These are phyloP conservation scores for Hebeloma cylindrosporum DNA, from an alignment of 768 basidiomycete species.

Conservation along the genomic window DNA sequence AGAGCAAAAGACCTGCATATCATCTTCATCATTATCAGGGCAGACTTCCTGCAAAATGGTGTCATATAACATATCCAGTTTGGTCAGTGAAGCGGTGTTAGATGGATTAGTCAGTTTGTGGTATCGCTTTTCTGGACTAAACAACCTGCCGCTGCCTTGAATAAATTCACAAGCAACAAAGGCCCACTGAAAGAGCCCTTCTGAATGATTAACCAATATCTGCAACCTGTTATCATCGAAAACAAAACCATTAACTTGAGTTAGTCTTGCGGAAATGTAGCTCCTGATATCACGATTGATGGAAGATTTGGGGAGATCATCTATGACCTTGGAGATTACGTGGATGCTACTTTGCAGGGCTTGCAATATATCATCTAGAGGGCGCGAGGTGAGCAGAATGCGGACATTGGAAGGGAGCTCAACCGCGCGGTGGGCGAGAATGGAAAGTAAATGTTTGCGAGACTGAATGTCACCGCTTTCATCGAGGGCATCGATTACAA, in stretches of 20 bases:
- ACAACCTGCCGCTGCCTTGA: constrained; percentile 1
- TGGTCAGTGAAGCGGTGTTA: background rate
- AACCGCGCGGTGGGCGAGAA: constrained; percentile 17
- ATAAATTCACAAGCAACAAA: constrained; percentile 7
- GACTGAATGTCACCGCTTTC: constrained; percentile 27
- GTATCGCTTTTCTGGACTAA: background rate
- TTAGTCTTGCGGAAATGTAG: background rate
- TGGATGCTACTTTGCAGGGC: constrained; percentile 2
- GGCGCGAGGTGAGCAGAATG: constrained; percentile 33
- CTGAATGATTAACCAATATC: background rate
- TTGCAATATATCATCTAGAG: constrained; percentile 25
- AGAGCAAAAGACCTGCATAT: constrained; percentile 2
- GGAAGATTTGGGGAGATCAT: background rate
- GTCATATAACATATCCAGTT: background rate
- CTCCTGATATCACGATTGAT: constrained; percentile 1
- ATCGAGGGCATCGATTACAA: constrained; percentile 39
- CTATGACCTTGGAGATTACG: background rate
- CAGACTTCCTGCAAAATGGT: background rate
- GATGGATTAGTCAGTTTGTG: background rate
- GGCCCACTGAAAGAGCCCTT: constrained; percentile 9
- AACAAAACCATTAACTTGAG: background rate
- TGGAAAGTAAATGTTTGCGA: constrained; percentile 19
- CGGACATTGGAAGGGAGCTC: constrained; percentile 29
- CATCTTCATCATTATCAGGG: background rate
- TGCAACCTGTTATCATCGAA: background rate